Conservation (phyloP, 2,329 filamentous ascomycete genomes). For the Ceratocystis huliohia region DNA sequence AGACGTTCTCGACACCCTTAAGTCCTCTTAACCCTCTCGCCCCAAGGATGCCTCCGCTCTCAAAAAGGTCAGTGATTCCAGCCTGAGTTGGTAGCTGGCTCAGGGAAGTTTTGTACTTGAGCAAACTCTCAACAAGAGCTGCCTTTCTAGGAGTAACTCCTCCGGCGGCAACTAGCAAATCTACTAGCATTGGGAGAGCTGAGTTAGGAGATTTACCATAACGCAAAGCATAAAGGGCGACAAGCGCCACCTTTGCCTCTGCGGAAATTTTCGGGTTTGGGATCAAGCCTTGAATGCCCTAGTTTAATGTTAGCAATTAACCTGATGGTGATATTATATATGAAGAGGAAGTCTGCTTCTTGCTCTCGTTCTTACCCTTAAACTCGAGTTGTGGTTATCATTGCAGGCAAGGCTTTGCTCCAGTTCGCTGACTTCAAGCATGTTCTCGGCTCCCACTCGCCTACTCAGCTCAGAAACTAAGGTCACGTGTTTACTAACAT, state of each 20-base stretch:
- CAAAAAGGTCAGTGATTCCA: slow-evolving; percentile 83
- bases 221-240: slow-evolving; percentile 86
- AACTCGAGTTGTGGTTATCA: slow-evolving; percentile 79
- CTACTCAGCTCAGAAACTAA: slow-evolving; percentile 87
- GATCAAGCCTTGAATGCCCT: slow-evolving; percentile 78
- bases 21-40: slow-evolving; percentile 90
- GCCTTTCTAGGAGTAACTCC: slow-evolving; percentile 63
- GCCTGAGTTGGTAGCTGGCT: slow-evolving; percentile 63
- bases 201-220: slow-evolving; percentile 81
- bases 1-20: slow-evolving; percentile 96
- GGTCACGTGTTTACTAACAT: slow-evolving; percentile 97
- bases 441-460: slow-evolving; percentile 67
- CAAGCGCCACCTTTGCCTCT: slow-evolving; percentile 76
- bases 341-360: background rate
- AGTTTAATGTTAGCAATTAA: slow-evolving; percentile 4
- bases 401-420: slow-evolving; percentile 96
- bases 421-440: slow-evolving; percentile 93
- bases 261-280: slow-evolving; percentile 63
- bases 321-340: background rate
- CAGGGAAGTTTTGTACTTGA: slow-evolving; percentile 76
- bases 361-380: slow-evolving; percentile 51
- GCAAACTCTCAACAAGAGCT: slow-evolving; percentile 66
- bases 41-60: slow-evolving; percentile 59
- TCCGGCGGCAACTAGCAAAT: slow-evolving; percentile 75
- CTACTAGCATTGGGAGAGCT: slow-evolving; percentile 69